phyloP scores from a whole-genome alignment of 352 stramenopile genomes.

The Phytophthora fragariaefolia region DNA sequence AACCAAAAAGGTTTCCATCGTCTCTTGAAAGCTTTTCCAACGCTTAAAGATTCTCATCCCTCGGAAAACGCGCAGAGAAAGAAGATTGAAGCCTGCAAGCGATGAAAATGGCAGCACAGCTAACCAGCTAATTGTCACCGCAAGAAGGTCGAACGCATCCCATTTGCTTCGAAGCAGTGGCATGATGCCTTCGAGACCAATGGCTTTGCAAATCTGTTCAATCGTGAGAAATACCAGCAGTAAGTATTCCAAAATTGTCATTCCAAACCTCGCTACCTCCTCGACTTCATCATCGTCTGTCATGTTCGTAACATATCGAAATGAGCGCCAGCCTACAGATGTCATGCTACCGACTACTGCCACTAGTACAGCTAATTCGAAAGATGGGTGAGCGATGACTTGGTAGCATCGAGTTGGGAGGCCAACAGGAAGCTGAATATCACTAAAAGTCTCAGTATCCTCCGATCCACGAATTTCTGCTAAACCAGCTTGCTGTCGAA shows the following conservation, averaged over 20 bases:
- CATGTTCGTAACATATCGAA: constrained; percentile 52
- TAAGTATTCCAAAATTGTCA: constrained; percentile 65
- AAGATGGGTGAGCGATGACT: constrained; percentile 72
- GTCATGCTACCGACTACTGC: constrained; percentile 72
- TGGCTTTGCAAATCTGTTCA: constrained; percentile 69
- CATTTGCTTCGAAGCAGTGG: constrained; percentile 69
- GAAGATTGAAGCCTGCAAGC: constrained; percentile 69
- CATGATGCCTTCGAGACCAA: constrained; percentile 68
- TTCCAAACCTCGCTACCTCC: constrained; percentile 50
- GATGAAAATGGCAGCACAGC: constrained; percentile 49
- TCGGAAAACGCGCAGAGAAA: constrained; percentile 78
- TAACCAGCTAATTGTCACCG: constrained; percentile 73
- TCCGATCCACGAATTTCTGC: constrained; percentile 48
- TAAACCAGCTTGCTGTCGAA: constrained; percentile 56
- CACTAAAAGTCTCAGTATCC: constrained; percentile 15
- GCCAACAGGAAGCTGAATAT: constrained; percentile 58
- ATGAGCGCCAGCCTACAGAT: constrained; percentile 67
- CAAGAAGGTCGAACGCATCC: constrained; percentile 71
- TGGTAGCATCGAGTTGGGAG: constrained; percentile 70
- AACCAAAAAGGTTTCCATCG: constrained; percentile 78
- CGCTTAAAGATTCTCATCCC: constrained; percentile 71
- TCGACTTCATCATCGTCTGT: constrained; percentile 43
- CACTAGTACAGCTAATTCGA: constrained; percentile 73
- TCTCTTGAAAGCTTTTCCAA: constrained; percentile 81
- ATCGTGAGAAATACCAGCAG: constrained; percentile 71